phyloP scores from a whole-genome alignment of 1,139 yeast species.

The Casaregolazyma suthepensis region DNA sequence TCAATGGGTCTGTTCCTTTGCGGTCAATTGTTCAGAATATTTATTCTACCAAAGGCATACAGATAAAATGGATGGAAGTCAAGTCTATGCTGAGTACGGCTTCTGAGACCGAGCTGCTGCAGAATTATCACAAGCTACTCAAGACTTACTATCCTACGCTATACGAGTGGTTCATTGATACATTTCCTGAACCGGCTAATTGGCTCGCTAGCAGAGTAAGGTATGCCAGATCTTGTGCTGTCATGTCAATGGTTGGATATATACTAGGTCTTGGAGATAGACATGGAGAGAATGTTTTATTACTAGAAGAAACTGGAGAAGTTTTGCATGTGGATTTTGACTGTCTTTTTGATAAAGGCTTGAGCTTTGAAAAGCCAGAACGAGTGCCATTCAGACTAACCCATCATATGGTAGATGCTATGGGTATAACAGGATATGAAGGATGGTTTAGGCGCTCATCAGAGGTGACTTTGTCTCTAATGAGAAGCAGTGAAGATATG shows the following conservation, averaged over 20 bases:
- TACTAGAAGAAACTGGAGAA: conserved; percentile 69
- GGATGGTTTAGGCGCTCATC: conserved; percentile 83
- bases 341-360: conserved; percentile 77
- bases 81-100: conserved; percentile 13
- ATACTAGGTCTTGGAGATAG: conserved; percentile 79
- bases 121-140: conserved; percentile 20
- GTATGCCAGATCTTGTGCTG: conserved; percentile 79
- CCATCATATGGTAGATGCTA: conserved; percentile 81
- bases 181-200: conserved; percentile 79
- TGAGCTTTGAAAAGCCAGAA: conserved; percentile 70
- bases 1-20: conserved; percentile 74
- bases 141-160: conserved; percentile 62
- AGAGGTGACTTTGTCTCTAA: conserved; percentile 71
- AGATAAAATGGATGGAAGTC: conserved; percentile 24
- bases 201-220: conserved; percentile 80
- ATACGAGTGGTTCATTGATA: conserved; percentile 81
- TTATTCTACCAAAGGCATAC: conserved; percentile 35
- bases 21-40: conserved; percentile 54
- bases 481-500: conserved; percentile 79
- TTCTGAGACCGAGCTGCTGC: conserved; percentile 11
- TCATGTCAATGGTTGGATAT: conserved; percentile 96
- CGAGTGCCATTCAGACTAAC: conserved; percentile 91
- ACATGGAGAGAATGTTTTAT: conserved; percentile 84
- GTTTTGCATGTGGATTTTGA: conserved; percentile 94
- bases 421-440: conserved; percentile 86